Percentiles rank a stretch among this genome's conserved stretches.
These are phyloP conservation scores for Tuber melanosporum DNA, from an alignment of 495 filamentous ascomycete genomes.

Conservation along the genomic window DNA sequence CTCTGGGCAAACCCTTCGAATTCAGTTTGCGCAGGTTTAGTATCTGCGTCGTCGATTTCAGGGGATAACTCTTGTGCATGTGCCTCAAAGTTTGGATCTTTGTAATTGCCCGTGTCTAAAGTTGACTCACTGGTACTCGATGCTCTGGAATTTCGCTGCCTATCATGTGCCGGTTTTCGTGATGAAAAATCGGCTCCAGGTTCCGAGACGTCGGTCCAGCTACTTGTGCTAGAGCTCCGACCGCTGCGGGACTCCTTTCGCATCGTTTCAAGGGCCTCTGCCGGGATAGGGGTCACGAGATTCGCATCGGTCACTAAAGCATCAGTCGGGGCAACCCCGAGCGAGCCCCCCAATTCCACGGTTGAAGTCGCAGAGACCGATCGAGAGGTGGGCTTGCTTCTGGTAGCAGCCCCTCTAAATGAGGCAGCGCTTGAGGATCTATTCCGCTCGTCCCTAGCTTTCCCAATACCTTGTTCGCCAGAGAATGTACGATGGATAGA, in stretches of 20 bases:
- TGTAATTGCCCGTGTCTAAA: neutral
- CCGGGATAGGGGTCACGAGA: neutral
- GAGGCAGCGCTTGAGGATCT: neutral
- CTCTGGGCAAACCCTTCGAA: neutral
- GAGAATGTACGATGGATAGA: neutral
- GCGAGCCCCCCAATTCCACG: neutral
- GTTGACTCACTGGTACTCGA: neutral
- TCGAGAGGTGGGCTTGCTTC: neutral
- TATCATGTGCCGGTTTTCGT: neutral
- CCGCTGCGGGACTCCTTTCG: neutral
- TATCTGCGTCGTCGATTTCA: neutral
- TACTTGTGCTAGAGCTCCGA: neutral
- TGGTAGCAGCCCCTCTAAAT: neutral
- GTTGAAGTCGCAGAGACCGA: neutral
- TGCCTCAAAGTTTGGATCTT: neutral
- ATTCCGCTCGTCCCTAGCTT: neutral
- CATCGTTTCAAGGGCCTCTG: neutral
- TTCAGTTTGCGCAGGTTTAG: neutral
- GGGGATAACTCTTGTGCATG: neutral
- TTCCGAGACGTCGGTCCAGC: neutral
- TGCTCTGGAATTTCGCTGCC: neutral
- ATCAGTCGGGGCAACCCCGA: neutral
- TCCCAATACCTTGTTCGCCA: neutral
- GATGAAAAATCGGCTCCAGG: neutral
- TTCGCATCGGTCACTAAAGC: neutral